These are phyloP conservation scores for Cardamine chenopodiifolia DNA, from an alignment of 345 rosid species.

Conservation along the genomic window DNA sequence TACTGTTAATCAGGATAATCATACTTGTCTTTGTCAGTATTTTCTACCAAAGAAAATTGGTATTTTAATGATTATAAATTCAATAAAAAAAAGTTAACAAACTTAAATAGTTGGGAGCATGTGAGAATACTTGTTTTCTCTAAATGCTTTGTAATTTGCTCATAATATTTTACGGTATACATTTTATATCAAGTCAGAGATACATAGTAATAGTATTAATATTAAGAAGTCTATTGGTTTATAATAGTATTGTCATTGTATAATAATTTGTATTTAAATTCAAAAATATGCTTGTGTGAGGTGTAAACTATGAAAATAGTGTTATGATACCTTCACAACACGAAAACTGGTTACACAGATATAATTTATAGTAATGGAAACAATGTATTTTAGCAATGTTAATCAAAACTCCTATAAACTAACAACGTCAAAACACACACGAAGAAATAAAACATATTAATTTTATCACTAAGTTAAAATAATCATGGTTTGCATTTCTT, in stretches of 20 bases:
- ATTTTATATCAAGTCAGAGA: not conserved
- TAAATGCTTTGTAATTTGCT: not conserved
- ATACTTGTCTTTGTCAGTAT: conserved; percentile 10
- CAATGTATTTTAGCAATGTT: not conserved
- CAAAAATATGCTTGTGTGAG: too few species aligned
- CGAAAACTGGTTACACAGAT: not conserved
- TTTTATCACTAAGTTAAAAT: not conserved
- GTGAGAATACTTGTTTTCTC: not conserved
- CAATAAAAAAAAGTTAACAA: not conserved
- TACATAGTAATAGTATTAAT: not conserved
- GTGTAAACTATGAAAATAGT: not conserved
- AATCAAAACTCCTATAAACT: not conserved
- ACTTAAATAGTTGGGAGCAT: conserved; percentile 4
- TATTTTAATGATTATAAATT: not conserved
- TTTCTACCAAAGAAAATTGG: not conserved
- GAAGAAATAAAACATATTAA: not conserved
- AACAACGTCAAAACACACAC: not conserved
- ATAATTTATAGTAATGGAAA: not conserved
- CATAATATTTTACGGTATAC: not conserved
- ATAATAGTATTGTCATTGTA: not conserved
- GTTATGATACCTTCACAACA: too few species aligned
- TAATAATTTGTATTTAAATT: too few species aligned
- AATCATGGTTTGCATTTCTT: not conserved
- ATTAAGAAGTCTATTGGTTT: not conserved
- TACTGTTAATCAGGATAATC: conserved; percentile 24